These are phyloP conservation scores for Lecanosticta acicola DNA, from an alignment of 2,329 filamentous ascomycete species.

Conservation along the genomic window DNA sequence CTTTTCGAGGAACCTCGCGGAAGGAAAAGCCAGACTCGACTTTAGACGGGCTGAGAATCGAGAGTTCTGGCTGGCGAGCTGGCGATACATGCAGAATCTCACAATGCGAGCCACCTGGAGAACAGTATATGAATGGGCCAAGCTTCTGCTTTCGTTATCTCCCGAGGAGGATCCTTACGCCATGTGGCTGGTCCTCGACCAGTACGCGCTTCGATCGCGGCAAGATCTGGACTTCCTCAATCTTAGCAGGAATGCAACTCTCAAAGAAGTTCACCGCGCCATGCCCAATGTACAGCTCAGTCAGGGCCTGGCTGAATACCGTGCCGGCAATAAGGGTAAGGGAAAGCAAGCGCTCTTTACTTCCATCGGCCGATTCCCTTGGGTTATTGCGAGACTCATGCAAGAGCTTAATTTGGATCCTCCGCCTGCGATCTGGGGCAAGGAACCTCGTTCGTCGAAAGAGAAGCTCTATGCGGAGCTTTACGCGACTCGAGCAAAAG, in stretches of 20 bases:
- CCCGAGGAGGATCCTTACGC: conserved; percentile 73
- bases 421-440: conserved; percentile 78
- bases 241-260: conserved; percentile 53
- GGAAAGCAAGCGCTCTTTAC: conserved; percentile 60
- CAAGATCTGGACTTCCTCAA: conserved; percentile 72
- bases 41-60: conserved; percentile 81
- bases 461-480: conserved; percentile 67
- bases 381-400: conserved; percentile 76
- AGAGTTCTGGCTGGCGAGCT: conserved; percentile 85
- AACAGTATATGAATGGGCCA: conserved; percentile 90
- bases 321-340: conserved; percentile 59
- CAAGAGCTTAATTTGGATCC: conserved; percentile 71
- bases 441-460: conserved; percentile 58
- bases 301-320: conserved; percentile 67
- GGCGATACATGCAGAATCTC: conserved; percentile 80
- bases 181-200: conserved; percentile 73
- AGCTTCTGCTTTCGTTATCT: conserved; percentile 71
- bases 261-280: conserved; percentile 44
- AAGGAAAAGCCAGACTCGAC: conserved; percentile 73
- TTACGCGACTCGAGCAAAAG: conserved; percentile 70
- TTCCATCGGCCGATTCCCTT: conserved; percentile 71
- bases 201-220: conserved; percentile 73
- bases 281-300: conserved; percentile 71
- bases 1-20: conserved; percentile 68
- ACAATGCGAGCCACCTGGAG: conserved; percentile 88